Percentiles rank a stretch among this genome's conserved stretches.
Evolutionary conservation across 441 rosid genomes (phyloP).

Genomic region (Biscutella laevigata): DNA sequence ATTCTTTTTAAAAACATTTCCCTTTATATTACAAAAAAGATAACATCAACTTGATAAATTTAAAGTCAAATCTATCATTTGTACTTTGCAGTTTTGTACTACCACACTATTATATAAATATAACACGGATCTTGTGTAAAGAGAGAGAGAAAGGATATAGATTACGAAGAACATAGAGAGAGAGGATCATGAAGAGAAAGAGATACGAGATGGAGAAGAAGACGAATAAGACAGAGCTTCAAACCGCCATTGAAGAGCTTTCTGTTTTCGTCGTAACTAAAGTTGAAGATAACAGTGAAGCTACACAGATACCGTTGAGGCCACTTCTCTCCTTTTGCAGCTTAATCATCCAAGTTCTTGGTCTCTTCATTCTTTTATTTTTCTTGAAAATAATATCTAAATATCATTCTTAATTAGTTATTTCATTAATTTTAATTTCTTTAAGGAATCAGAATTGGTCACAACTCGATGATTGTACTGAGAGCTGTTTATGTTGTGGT

Average conservation of each 20-base stretch:
- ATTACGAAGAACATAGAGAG: background rate
- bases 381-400: background rate
- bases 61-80: constrained; percentile 21
- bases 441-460: background rate
- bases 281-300: constrained; percentile 23
- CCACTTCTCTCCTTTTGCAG: constrained; percentile 57
- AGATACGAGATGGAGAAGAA: constrained; percentile 55
- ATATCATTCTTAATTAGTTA: background rate
- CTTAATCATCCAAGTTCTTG: constrained; percentile 78
- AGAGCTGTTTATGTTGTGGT: constrained; percentile 15
- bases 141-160: background rate
- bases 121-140: background rate
- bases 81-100: constrained; percentile 22
- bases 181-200: constrained; percentile 50
- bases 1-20: background rate
- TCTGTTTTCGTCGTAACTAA: constrained; percentile 37
- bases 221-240: constrained; percentile 43
- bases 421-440: background rate
- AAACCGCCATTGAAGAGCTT: constrained; percentile 78
- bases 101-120: background rate
- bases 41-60: constrained; percentile 15
- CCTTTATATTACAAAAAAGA: constrained; percentile 7
- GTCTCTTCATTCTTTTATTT: constrained; percentile 25
- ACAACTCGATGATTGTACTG: background rate
- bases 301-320: constrained; percentile 44